Evolutionary conservation across 306 rosid species (phyloP).

Genomic region (Abrus precatorius): DNA sequence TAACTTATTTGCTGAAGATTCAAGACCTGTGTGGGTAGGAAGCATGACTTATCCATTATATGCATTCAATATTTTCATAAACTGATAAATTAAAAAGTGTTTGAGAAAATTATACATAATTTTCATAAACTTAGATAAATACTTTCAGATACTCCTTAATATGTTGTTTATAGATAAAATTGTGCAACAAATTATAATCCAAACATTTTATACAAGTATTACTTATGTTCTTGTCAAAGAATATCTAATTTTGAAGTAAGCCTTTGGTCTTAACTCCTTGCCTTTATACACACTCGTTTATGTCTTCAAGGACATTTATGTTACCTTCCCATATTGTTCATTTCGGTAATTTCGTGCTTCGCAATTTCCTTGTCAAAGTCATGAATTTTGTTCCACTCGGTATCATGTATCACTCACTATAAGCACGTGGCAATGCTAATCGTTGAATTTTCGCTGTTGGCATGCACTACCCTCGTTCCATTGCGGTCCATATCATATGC

Average conservation of each 20-base stretch:
- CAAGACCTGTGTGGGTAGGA: too few relatives aligned
- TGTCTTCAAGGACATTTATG: not conserved
- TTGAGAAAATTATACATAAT: too few relatives aligned
- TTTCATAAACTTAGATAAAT: too few relatives aligned
- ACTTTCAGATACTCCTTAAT: too few relatives aligned
- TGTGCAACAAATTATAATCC: not conserved
- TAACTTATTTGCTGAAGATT: too few relatives aligned
- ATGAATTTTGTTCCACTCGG: not conserved
- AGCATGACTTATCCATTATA: too few relatives aligned
- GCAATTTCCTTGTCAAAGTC: not conserved
- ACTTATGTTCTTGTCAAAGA: not conserved
- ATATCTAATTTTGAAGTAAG: not conserved
- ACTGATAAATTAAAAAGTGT: too few relatives aligned
- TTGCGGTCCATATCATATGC: slow-evolving; percentile 8
- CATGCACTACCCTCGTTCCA: slow-evolving; percentile 30
- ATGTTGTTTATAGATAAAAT: not conserved
- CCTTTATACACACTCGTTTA: not conserved
- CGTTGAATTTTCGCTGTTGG: slow-evolving; percentile 16
- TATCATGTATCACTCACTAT: slow-evolving; percentile 27
- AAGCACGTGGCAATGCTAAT: slow-evolving; percentile 37
- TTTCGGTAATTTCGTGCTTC: not conserved
- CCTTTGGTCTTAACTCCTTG: not conserved
- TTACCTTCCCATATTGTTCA: not conserved
- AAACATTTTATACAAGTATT: not conserved
- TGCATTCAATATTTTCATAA: too few relatives aligned